Evolutionary conservation across 1,284 basidiomycete species (phyloP).

Genomic region (Naganishia albida): DNA sequence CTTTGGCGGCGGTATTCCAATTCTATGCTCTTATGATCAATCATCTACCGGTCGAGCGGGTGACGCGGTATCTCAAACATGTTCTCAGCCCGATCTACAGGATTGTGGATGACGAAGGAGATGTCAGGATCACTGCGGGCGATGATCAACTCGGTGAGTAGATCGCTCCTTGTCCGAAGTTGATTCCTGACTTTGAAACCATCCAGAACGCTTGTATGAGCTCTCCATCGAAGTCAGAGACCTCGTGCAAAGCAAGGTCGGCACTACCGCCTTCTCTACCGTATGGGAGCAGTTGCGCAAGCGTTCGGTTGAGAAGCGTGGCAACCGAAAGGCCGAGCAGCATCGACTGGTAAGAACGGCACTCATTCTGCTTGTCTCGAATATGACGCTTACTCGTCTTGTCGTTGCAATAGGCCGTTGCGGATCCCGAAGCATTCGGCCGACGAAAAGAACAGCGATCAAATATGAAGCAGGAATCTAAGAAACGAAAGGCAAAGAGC

Average conservation of each 20-base stretch:
- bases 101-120: conserved; percentile 74
- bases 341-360: conserved; percentile 60
- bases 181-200: not conserved
- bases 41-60: conserved; percentile 59
- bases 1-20: conserved; percentile 76
- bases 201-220: conserved; percentile 75
- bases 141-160: conserved; percentile 75
- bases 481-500: conserved; percentile 67
- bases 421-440: conserved; percentile 55
- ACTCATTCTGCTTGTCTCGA: not conserved
- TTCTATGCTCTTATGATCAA: conserved; percentile 92
- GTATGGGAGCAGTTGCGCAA: conserved; percentile 80
- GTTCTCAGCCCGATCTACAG: conserved; percentile 85
- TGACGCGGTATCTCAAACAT: conserved; percentile 75
- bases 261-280: conserved; percentile 74
- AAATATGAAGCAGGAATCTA: conserved; percentile 70
- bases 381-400: conserved; percentile 24
- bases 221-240: conserved; percentile 84
- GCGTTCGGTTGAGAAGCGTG: conserved; percentile 65
- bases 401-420: conserved; percentile 34
- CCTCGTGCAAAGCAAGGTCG: conserved; percentile 81
- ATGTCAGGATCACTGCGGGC: conserved; percentile 56
- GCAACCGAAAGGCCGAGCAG: conserved; percentile 70
- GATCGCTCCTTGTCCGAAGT: not conserved
- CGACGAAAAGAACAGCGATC: conserved; percentile 73